Evolutionary conservation across 768 basidiomycete species (phyloP).

Genomic region (Russula griseocarnosa): DNA sequence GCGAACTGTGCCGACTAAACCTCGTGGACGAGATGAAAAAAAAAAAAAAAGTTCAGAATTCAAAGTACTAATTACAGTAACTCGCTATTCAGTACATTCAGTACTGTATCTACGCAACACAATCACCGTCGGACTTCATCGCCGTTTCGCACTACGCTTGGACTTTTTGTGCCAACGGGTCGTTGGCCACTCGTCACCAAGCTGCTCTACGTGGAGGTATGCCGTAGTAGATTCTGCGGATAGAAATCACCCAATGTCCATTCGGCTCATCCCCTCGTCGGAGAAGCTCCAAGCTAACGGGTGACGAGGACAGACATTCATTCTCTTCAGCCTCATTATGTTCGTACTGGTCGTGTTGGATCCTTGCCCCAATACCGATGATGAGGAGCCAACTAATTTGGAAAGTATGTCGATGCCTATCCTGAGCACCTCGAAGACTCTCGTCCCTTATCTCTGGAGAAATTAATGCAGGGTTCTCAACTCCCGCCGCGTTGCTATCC

Average conservation of each 20-base stretch:
- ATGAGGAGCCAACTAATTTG: constrained; percentile 37
- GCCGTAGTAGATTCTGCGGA: not conserved
- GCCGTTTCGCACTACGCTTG: not conserved
- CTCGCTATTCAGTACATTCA: too few relatives aligned
- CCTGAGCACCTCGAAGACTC: constrained; percentile 34
- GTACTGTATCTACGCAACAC: not conserved
- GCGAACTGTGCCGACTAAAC: not conserved
- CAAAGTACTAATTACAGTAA: not conserved
- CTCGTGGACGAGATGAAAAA: not conserved
- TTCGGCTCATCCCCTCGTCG: not conserved
- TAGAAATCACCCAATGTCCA: not conserved
- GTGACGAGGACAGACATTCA: not conserved
- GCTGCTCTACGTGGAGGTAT: not conserved
- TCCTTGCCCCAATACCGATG: constrained; percentile 7
- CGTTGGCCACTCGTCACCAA: not conserved
- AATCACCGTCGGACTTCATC: too few relatives aligned
- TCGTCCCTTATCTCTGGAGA: constrained; percentile 43
- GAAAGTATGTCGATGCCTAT: constrained; percentile 47
- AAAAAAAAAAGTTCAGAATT: not conserved
- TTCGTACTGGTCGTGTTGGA: not conserved
- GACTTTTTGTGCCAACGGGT: not conserved
- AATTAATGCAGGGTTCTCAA: constrained; percentile 56
- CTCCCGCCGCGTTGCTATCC: constrained; percentile 68
- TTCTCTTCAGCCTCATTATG: not conserved
- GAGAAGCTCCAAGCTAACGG: not conserved